A percentile compares a stretch with the other conserved stretches of the same genome.
phyloP scores from a whole-genome alignment of 768 basidiomycete genomes.

The Mycena crocata region DNA sequence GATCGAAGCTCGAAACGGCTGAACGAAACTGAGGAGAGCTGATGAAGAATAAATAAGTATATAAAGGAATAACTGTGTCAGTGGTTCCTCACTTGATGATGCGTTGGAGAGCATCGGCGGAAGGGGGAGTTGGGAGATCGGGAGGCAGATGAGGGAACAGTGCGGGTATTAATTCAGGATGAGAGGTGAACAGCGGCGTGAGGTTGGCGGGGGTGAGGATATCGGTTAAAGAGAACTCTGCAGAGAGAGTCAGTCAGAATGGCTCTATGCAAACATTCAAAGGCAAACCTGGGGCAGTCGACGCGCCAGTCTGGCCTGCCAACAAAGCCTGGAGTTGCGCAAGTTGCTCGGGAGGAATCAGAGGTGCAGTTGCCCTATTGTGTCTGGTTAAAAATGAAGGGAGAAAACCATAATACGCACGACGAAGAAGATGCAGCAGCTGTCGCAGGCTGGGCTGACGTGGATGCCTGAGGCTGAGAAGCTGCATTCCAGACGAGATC shows the following conservation, averaged over 20 bases:
- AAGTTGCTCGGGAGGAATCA: constrained; percentile 69
- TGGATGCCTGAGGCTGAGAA: constrained; percentile 56
- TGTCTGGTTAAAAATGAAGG: constrained; percentile 2
- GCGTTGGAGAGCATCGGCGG: constrained; percentile 74
- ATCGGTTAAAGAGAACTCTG: constrained; percentile 78
- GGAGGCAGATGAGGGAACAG: constrained; percentile 88
- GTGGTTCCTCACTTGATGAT: constrained; percentile 66
- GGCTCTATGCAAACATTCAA: neutral
- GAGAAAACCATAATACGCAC: constrained; percentile 19
- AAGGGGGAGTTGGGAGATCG: constrained; percentile 77
- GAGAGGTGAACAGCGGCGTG: constrained; percentile 73
- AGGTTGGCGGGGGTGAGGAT: constrained; percentile 82
- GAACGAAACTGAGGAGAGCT: constrained; percentile 86
- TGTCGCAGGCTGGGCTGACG: constrained; percentile 52
- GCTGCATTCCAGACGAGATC: constrained; percentile 66
- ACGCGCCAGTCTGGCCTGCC: constrained; percentile 46
- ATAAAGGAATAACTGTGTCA: too few species aligned
- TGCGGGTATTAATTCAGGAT: constrained; percentile 74
- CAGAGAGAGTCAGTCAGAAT: constrained; percentile 14
- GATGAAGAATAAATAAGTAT: too few species aligned
- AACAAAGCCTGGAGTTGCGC: constrained; percentile 68
- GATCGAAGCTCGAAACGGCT: constrained; percentile 84
- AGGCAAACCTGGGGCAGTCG: constrained; percentile 47
- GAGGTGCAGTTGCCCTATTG: constrained; percentile 35
- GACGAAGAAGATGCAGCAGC: constrained; percentile 50